Evolutionary conservation across 2,329 filamentous ascomycete genomes (phyloP).

Genomic region (Neofusicoccum laricinum): DNA sequence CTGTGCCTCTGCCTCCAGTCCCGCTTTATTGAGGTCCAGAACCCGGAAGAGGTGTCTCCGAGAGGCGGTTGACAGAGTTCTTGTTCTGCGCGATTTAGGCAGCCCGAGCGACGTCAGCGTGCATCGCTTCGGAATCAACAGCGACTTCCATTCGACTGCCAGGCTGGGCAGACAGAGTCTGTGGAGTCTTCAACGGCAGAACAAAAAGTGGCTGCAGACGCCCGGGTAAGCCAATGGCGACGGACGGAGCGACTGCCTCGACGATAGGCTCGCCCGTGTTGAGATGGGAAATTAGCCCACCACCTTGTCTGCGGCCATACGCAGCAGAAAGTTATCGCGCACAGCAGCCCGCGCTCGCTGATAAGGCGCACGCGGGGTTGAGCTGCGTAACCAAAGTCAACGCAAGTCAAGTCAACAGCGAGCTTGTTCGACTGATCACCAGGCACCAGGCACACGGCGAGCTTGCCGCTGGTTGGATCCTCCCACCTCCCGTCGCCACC

Average conservation of each 20-base stretch:
- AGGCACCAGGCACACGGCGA: neutral
- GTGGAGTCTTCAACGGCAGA: neutral
- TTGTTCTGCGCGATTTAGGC: conserved; percentile 5
- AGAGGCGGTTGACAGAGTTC: neutral
- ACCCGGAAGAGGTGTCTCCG: neutral
- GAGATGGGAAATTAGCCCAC: conserved; percentile 11
- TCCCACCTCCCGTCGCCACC: neutral
- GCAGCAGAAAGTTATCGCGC: neutral
- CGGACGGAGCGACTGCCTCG: neutral
- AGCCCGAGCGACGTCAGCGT: conserved; percentile 8
- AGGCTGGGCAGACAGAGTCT: neutral
- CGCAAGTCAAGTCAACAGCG: neutral
- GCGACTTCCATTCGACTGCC: conserved; percentile 6
- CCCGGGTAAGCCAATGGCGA: neutral
- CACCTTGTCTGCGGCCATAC: neutral
- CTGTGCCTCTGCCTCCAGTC: neutral
- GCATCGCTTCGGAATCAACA: conserved; percentile 4
- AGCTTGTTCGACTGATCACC: neutral
- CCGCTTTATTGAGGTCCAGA: conserved; percentile 4
- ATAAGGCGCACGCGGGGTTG: neutral
- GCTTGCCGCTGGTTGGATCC: neutral
- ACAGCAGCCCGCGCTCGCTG: neutral
- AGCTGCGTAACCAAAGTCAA: neutral
- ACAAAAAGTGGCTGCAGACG: neutral
- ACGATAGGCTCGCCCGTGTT: neutral